A percentile compares a stretch with the other conserved stretches of the same genome.
Evolutionary conservation across 345 rosid species (phyloP).

Genomic region (Noccaea caerulescens): DNA sequence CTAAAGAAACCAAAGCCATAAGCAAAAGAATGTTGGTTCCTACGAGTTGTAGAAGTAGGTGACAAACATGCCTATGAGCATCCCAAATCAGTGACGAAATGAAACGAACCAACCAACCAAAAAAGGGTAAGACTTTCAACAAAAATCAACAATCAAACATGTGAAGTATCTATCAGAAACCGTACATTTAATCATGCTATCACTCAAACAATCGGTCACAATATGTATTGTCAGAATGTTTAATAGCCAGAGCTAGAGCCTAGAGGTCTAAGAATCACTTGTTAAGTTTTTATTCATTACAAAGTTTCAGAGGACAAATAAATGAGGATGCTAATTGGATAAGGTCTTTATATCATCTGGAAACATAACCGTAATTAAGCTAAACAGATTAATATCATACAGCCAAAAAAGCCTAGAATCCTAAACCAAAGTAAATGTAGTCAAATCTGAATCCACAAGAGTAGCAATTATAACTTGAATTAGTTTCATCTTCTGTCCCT

Average conservation of each 20-base stretch:
- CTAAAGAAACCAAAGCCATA: slow-evolving; percentile 10
- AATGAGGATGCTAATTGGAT: slow-evolving; percentile 5
- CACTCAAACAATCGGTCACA: neutral
- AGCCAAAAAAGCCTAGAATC: slow-evolving; percentile 3
- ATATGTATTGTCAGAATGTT: neutral
- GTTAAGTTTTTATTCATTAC: neutral
- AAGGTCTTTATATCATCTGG: neutral
- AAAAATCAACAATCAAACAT: slow-evolving; percentile 17
- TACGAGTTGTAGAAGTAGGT: neutral
- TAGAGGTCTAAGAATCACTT: slow-evolving; percentile 7
- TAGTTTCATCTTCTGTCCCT: neutral
- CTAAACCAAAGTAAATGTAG: neutral
- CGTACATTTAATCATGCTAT: neutral
- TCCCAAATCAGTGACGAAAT: neutral
- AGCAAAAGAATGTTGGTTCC: slow-evolving; percentile 3
- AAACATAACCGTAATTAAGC: neutral
- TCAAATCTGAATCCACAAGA: slow-evolving; percentile 2
- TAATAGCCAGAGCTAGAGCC: neutral
- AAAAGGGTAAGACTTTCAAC: slow-evolving; percentile 3
- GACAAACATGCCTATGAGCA: slow-evolving; percentile 17
- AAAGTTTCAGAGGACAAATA: slow-evolving; percentile 10
- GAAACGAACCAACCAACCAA: slow-evolving; percentile 12
- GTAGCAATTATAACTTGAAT: slow-evolving; percentile 15
- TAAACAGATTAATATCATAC: neutral
- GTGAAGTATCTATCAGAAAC: neutral